Conservation (phyloP, 371 early-diverging fungal species). For the Actinomortierella wolfii region DNA sequence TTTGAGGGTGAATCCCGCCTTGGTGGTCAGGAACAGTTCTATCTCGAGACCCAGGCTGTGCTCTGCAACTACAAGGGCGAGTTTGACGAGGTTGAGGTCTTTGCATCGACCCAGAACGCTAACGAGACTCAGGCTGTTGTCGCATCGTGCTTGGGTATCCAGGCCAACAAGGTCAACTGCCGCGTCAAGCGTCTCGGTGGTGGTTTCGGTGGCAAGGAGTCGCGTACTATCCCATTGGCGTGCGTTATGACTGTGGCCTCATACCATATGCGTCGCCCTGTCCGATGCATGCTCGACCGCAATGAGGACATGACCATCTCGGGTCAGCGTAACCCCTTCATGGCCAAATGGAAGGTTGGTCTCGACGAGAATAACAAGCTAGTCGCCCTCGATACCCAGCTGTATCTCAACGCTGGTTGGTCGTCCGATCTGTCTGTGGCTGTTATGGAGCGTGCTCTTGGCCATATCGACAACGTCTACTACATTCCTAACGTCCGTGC, state of each 20-base stretch:
- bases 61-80: constrained; percentile 71
- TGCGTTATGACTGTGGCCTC: constrained; percentile 70
- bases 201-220: constrained; percentile 85
- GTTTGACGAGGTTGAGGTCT: constrained; percentile 73
- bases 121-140: constrained; percentile 67
- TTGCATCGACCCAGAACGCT: constrained; percentile 74
- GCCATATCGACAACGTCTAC: constrained; percentile 77
- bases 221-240: constrained; percentile 59
- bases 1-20: constrained; percentile 64
- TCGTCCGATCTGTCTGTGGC: constrained; percentile 69
- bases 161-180: constrained; percentile 62
- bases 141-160: constrained; percentile 67
- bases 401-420: constrained; percentile 75
- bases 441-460: constrained; percentile 72
- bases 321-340: constrained; percentile 81
- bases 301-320: constrained; percentile 79
- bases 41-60: constrained; percentile 73
- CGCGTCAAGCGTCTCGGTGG: constrained; percentile 79
- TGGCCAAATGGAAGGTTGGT: constrained; percentile 72
- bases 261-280: constrained; percentile 57
- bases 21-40: constrained; percentile 78
- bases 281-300: constrained; percentile 74
- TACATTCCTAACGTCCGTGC: constrained; percentile 64
- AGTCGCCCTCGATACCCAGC: constrained; percentile 56
- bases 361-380: constrained; percentile 65